These are phyloP conservation scores for Aureobasidium pullulans DNA, from an alignment of 2,329 filamentous ascomycete species.

Conservation along the genomic window DNA sequence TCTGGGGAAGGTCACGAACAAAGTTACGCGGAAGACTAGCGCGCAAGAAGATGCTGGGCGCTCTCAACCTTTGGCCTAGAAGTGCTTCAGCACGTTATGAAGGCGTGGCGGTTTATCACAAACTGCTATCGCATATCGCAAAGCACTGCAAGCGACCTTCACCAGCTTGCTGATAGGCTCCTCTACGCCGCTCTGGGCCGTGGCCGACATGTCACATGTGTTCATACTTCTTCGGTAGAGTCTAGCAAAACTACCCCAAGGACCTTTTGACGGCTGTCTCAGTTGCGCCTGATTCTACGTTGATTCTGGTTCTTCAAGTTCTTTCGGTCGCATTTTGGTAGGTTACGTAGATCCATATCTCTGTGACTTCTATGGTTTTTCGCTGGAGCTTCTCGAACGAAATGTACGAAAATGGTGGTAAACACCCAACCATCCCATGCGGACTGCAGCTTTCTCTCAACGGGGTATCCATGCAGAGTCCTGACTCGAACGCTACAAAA, in stretches of 20 bases:
- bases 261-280: conserved; percentile 1
- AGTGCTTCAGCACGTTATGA: conserved; percentile 1
- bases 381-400: background rate
- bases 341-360: too few species aligned
- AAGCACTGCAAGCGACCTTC: conserved; percentile 1
- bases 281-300: conserved; percentile 4
- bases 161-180: background rate
- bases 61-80: conserved; percentile 6
- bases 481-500: conserved; percentile 9
- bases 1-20: background rate
- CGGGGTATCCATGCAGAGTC: conserved; percentile 5
- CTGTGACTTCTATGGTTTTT: background rate
- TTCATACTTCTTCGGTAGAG: background rate
- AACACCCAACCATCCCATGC: background rate
- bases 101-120: background rate
- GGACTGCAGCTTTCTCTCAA: background rate
- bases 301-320: background rate
- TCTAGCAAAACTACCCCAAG: background rate
- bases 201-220: background rate
- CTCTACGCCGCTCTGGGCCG: background rate
- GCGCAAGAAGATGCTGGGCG: background rate
- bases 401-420: background rate
- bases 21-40: conserved; percentile 7
- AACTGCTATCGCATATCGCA: background rate
- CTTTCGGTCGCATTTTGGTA: background rate